phyloP scores from a whole-genome alignment of 2,329 filamentous ascomycete species.

The Epichloe sylvatica region DNA sequence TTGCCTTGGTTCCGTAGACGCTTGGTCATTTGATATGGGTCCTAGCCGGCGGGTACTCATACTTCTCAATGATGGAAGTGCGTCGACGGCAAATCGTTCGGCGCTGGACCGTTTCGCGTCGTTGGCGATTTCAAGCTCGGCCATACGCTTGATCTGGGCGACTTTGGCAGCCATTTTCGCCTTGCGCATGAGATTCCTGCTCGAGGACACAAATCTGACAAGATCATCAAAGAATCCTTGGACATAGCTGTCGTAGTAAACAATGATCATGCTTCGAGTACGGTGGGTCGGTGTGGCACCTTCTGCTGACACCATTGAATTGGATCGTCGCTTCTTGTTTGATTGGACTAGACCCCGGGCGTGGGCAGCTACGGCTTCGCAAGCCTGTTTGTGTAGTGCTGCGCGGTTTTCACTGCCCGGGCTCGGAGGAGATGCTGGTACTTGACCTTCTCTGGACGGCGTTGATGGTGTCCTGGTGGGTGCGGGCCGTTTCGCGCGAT shows the following conservation, averaged over 20 bases:
- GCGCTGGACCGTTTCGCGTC: conserved; percentile 29
- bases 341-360: conserved; percentile 32
- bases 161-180: conserved; percentile 73
- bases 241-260: conserved; percentile 85
- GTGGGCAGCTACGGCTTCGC: conserved; percentile 32
- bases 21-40: conserved; percentile 14
- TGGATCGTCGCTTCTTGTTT: conserved; percentile 36
- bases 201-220: conserved; percentile 67
- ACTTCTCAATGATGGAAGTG: conserved; percentile 26
- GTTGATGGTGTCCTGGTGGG: conserved; percentile 11
- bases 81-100: conserved; percentile 15
- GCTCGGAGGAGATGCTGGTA: conserved; percentile 16
- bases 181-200: conserved; percentile 73
- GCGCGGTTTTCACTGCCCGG: conserved; percentile 7
- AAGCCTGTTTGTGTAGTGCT: conserved; percentile 23
- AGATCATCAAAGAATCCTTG: conserved; percentile 72
- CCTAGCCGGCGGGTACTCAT: conserved; percentile 24
- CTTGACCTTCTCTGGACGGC: conserved; percentile 7
- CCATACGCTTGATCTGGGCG: conserved; percentile 47
- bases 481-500: conserved; percentile 1
- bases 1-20: conserved; percentile 1
- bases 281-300: conserved; percentile 45
- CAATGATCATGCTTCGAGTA: conserved; percentile 61
- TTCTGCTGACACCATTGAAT: conserved; percentile 37
- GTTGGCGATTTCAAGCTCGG: conserved; percentile 43